A percentile compares a stretch with the other conserved stretches of the same genome.
Conservation (phyloP, 1,284 basidiomycete genomes). For the Austroboletus niveus region DNA sequence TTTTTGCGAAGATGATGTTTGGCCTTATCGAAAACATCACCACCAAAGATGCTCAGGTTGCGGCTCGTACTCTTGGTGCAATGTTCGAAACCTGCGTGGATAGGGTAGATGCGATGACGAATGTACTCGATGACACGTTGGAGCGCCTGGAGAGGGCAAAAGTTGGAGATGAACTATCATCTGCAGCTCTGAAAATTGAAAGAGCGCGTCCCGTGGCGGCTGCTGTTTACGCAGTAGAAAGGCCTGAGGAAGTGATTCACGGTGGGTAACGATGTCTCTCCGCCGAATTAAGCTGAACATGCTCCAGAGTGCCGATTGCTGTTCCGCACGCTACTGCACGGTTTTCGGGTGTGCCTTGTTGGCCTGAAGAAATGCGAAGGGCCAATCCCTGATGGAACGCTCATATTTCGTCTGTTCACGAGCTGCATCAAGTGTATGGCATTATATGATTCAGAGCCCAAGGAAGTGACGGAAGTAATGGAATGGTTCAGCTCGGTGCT, state of each 20-base stretch:
- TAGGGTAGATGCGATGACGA: constrained; percentile 81
- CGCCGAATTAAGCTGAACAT: constrained; percentile 10
- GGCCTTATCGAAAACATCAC: constrained; percentile 86
- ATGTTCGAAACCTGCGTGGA: constrained; percentile 87
- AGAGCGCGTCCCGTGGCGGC: constrained; percentile 76
- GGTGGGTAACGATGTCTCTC: constrained; percentile 44
- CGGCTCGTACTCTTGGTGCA: constrained; percentile 65
- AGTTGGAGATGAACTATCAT: constrained; percentile 39
- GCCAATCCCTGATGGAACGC: constrained; percentile 80
- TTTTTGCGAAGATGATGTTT: constrained; percentile 93
- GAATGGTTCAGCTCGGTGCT: constrained; percentile 84
- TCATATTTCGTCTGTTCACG: constrained; percentile 87
- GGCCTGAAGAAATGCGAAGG: constrained; percentile 81
- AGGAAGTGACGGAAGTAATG: constrained; percentile 85
- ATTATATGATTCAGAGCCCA: constrained; percentile 80
- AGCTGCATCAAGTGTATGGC: constrained; percentile 84
- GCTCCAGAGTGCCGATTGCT: constrained; percentile 77
- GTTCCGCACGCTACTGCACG: constrained; percentile 88
- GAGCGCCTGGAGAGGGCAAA: constrained; percentile 50
- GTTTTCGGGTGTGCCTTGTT: constrained; percentile 81
- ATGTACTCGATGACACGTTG: constrained; percentile 61
- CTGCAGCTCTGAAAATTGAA: constrained; percentile 66
- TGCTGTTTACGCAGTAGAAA: constrained; percentile 73
- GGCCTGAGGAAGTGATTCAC: constrained; percentile 68
- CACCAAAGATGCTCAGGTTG: constrained; percentile 68